A percentile compares a stretch with the other conserved stretches of the same genome.
These are phyloP conservation scores for Cyberlindnera petersonii DNA, from an alignment of 805 yeast species.

Conservation along the genomic window DNA sequence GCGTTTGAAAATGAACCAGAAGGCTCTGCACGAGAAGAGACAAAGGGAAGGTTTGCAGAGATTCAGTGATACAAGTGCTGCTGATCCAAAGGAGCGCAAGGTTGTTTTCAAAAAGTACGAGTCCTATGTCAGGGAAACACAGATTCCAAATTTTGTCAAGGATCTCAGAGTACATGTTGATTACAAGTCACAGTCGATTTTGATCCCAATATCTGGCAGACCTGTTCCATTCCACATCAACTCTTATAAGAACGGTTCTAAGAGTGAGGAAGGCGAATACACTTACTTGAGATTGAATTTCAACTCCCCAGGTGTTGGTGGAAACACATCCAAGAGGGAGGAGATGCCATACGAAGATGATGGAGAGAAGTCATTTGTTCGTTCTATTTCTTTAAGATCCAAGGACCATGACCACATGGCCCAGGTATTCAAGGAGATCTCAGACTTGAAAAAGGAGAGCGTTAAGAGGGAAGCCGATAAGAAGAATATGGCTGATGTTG, in stretches of 20 bases:
- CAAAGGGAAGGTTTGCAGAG: conserved; percentile 83
- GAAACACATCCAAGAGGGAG: conserved; percentile 60
- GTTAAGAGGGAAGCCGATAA: conserved; percentile 87
- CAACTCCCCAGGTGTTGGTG: conserved; percentile 87
- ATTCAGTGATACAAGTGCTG: conserved; percentile 75
- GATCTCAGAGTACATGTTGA: conserved; percentile 88
- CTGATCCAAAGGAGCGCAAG: conserved; percentile 52
- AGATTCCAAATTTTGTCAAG: conserved; percentile 77
- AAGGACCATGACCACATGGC: conserved; percentile 88
- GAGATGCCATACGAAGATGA: conserved; percentile 91
- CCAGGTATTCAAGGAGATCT: conserved; percentile 83
- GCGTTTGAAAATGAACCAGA: conserved; percentile 78
- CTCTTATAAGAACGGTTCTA: conserved; percentile 89
- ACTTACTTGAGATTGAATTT: conserved; percentile 88
- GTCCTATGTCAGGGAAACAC: conserved; percentile 89
- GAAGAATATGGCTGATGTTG: conserved; percentile 90
- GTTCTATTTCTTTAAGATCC: conserved; percentile 84
- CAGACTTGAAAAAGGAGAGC: conserved; percentile 88
- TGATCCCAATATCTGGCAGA: conserved; percentile 88
- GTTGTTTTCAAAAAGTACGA: conserved; percentile 89
- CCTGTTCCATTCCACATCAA: conserved; percentile 98
- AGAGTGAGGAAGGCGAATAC: conserved; percentile 93
- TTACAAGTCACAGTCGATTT: conserved; percentile 79
- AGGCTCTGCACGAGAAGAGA: conserved; percentile 75
- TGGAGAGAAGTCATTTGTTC: conserved; percentile 78